These are phyloP conservation scores for Isochrysis galbana DNA, from an alignment of 78 protist genomes.

Conservation along the genomic window DNA sequence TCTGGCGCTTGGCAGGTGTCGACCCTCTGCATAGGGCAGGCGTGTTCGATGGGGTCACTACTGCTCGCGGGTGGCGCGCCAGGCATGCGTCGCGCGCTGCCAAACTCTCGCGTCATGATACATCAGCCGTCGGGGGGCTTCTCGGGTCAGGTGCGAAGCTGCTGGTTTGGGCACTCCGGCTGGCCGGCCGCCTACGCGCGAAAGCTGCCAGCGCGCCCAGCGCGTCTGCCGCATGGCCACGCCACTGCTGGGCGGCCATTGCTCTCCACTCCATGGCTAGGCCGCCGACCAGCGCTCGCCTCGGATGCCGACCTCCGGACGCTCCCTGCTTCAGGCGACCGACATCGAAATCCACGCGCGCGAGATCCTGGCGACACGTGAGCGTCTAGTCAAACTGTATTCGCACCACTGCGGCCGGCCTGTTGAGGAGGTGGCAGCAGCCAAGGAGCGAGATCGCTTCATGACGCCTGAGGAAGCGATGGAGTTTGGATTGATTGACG, in stretches of 20 bases:
- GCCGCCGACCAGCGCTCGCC: no score
- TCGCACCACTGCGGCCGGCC: slow-evolving; percentile 24
- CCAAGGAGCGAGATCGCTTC: background rate
- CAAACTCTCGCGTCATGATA: slow-evolving; percentile 60
- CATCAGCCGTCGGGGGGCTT: slow-evolving; percentile 61
- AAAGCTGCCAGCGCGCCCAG: no score
- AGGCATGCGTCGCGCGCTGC: slow-evolving; percentile 42
- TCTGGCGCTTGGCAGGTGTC: no score
- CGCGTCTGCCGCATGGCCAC: no score
- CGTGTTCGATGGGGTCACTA: slow-evolving; percentile 59
- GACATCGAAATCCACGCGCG: slow-evolving; percentile 59
- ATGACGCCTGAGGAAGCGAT: background rate
- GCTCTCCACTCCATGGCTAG: no score
- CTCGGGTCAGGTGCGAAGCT: no score
- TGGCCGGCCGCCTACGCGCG: no score
- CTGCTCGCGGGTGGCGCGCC: slow-evolving; percentile 58
- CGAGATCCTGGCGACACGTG: slow-evolving; percentile 37
- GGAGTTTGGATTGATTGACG: background rate
- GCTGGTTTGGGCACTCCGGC: no score
- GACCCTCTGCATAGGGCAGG: slow-evolving; percentile 64
- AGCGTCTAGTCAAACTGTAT: slow-evolving; percentile 32
- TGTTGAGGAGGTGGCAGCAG: background rate
- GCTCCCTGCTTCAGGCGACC: slow-evolving; percentile 8
- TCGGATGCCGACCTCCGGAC: no score
- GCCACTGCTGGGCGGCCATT: no score